These are phyloP conservation scores for Pythium grandisporangium DNA, from an alignment of 352 stramenopile species.

Conservation along the genomic window DNA sequence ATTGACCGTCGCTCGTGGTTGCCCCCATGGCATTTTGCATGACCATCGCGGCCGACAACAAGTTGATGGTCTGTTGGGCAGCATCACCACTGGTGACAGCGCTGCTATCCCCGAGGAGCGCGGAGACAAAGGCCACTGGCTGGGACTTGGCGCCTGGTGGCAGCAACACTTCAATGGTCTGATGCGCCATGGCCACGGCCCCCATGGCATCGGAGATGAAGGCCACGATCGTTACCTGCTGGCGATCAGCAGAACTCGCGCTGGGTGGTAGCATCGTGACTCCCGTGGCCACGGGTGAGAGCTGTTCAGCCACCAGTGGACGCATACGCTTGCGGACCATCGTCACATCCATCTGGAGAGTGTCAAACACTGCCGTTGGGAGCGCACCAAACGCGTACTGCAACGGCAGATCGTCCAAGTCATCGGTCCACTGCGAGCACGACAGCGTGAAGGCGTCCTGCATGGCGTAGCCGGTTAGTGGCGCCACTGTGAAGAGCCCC, in stretches of 20 bases:
- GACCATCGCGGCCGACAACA: slow-evolving; percentile 36
- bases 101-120: slow-evolving; percentile 11
- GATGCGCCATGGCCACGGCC: slow-evolving; percentile 20
- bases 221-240: slow-evolving; percentile 36
- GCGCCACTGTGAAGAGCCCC: slow-evolving; percentile 32
- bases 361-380: slow-evolving; percentile 16
- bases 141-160: slow-evolving; percentile 19
- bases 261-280: slow-evolving; percentile 36
- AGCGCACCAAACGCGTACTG: slow-evolving; percentile 56
- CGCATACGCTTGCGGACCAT: slow-evolving; percentile 19
- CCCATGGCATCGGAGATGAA: slow-evolving; percentile 46
- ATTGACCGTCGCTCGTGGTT: not conserved
- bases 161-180: slow-evolving; percentile 26
- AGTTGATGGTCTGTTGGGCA: slow-evolving; percentile 18
- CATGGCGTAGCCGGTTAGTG: slow-evolving; percentile 36
- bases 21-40: slow-evolving; percentile 24
- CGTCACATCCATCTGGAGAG: slow-evolving; percentile 10
- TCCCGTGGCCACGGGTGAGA: slow-evolving; percentile 15
- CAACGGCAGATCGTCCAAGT: slow-evolving; percentile 40
- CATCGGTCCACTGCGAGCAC: slow-evolving; percentile 56
- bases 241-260: slow-evolving; percentile 11
- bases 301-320: slow-evolving; percentile 30
- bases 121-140: slow-evolving; percentile 27
- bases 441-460: slow-evolving; percentile 38
- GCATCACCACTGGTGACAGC: slow-evolving; percentile 9